Evolutionary conservation across 2,329 filamentous ascomycete species (phyloP).

Genomic region (Dryadomyces sulphureus): DNA sequence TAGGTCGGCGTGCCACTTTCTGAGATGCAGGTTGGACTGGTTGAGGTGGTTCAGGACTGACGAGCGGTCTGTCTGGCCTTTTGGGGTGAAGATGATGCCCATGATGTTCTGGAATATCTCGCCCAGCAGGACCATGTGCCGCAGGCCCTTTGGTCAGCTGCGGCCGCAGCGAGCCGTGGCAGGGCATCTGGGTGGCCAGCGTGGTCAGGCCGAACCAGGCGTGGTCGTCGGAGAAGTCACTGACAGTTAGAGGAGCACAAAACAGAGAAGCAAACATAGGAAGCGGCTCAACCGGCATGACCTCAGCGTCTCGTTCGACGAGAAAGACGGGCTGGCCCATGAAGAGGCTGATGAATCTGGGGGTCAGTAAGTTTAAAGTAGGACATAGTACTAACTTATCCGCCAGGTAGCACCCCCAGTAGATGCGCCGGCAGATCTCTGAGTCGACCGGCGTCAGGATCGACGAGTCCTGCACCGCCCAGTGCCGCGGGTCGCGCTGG

Average conservation of each 20-base stretch:
- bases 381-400: neutral
- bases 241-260: neutral
- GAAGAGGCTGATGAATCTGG: neutral
- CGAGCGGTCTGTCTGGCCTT: neutral
- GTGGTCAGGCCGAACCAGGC: neutral
- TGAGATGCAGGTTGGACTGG: neutral
- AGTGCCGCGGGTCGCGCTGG: neutral
- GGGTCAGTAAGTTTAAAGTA: neutral
- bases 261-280: neutral
- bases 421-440: neutral
- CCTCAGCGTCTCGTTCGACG: constrained; percentile 1
- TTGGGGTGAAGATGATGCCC: neutral
- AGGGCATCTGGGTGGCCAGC: neutral
- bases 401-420: constrained; percentile 1
- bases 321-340: neutral
- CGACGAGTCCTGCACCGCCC: neutral
- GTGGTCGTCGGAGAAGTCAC: neutral
- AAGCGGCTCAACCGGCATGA: neutral
- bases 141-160: neutral
- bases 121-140: neutral
- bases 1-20: neutral
- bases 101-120: constrained; percentile 2
- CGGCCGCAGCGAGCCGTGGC: neutral
- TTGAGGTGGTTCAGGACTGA: neutral
- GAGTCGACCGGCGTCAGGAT: neutral